phyloP scores from a whole-genome alignment of 495 filamentous ascomycete genomes.

The Umbilicaria muhlenbergii region DNA sequence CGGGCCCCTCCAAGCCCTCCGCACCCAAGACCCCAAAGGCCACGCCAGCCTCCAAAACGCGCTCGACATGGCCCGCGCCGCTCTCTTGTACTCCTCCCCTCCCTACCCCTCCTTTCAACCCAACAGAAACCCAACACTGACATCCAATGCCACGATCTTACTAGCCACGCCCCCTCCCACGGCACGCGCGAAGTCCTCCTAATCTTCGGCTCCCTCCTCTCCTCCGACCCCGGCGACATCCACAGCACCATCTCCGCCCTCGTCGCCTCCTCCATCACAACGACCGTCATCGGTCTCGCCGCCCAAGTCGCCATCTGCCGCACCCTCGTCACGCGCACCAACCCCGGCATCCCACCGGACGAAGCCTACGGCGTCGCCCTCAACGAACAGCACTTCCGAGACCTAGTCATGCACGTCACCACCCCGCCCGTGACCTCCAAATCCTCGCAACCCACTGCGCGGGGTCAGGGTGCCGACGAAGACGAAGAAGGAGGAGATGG shows the following conservation, averaged over 20 bases:
- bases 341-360: conserved; percentile 47
- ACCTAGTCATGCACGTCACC: conserved; percentile 75
- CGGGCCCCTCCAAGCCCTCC: conserved; percentile 51
- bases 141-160: conserved; percentile 9
- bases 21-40: conserved; percentile 68
- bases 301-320: conserved; percentile 85
- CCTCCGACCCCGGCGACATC: conserved; percentile 88
- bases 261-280: conserved; percentile 64
- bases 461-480: no score
- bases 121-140: no score
- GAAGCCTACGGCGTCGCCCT: conserved; percentile 68
- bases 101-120: conserved; percentile 2
- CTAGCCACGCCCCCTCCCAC: conserved; percentile 75
- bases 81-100: conserved; percentile 49
- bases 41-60: conserved; percentile 89
- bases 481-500: background rate
- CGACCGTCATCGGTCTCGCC: conserved; percentile 75
- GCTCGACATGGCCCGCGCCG: conserved; percentile 81
- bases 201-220: conserved; percentile 78
- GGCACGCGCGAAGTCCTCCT: conserved; percentile 86
- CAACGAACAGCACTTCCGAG: conserved; percentile 76
- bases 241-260: conserved; percentile 71
- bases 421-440: conserved; percentile 73
- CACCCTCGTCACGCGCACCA: conserved; percentile 76
- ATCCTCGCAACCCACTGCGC: conserved; percentile 18